phyloP scores from a whole-genome alignment of 768 basidiomycete genomes.

The Rhodotorula diobovata region DNA sequence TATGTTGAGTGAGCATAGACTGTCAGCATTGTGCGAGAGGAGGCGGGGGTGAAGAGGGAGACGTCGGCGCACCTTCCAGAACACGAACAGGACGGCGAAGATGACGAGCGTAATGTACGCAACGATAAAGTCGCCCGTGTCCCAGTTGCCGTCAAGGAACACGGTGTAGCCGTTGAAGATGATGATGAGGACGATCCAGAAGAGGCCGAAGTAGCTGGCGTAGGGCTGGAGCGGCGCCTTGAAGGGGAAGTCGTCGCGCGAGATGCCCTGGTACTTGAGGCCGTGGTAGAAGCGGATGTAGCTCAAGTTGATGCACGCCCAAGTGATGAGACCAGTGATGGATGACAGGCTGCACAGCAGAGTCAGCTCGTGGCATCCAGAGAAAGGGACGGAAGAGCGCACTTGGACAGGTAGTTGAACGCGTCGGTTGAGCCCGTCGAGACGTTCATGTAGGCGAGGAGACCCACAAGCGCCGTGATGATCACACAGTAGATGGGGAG shows the following conservation, averaged over 20 bases:
- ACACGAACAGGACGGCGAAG: not conserved
- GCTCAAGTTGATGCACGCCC: conserved; percentile 71
- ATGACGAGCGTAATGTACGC: not conserved
- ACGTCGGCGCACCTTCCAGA: conserved; percentile 4
- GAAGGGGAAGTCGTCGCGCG: conserved; percentile 69
- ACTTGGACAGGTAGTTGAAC: conserved; percentile 31
- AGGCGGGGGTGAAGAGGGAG: not conserved
- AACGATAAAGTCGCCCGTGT: not conserved
- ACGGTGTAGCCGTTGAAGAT: conserved; percentile 36
- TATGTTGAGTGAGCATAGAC: not conserved
- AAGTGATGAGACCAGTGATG: conserved; percentile 58
- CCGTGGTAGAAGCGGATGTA: conserved; percentile 80
- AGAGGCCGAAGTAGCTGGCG: conserved; percentile 45
- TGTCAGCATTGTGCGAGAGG: too few relatives aligned
- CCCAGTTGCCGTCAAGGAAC: conserved; percentile 2
- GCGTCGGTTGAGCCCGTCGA: conserved; percentile 45
- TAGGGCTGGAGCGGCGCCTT: conserved; percentile 57
- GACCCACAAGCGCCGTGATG: conserved; percentile 60
- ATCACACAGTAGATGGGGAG: conserved; percentile 70
- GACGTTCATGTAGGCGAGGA: conserved; percentile 66
- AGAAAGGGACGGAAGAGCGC: not conserved
- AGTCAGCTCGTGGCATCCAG: not conserved
- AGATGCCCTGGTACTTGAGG: conserved; percentile 70
- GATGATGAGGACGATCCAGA: conserved; percentile 41
- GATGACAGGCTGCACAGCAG: not conserved